These are phyloP conservation scores for Daedaleopsis nitida DNA, from an alignment of 768 basidiomycete genomes.

Conservation along the genomic window DNA sequence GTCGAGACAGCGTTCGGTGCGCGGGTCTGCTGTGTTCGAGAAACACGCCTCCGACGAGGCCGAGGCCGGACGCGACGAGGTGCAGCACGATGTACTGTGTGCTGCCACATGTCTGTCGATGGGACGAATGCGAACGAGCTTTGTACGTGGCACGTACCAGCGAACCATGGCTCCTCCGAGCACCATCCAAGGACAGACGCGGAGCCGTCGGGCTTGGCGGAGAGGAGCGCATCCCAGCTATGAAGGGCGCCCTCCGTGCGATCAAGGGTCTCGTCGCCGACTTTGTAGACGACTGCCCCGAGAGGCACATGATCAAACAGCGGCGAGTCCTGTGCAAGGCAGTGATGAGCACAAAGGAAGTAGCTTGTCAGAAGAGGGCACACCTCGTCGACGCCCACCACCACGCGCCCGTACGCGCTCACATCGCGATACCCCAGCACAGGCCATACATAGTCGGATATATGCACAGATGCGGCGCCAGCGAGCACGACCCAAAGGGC, in stretches of 20 bases:
- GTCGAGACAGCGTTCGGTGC: conserved; percentile 52
- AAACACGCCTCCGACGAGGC: conserved; percentile 46
- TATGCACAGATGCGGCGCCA: conserved; percentile 33
- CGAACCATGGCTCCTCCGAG: conserved; percentile 34
- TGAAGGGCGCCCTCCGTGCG: conserved; percentile 30
- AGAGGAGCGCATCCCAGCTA: conserved; percentile 52
- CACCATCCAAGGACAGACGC: conserved; percentile 61
- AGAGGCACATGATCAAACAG: conserved; percentile 54
- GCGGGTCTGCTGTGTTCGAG: conserved; percentile 20
- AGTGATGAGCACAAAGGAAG: not conserved
- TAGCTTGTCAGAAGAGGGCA: conserved; percentile 25
- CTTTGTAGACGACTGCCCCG: conserved; percentile 59
- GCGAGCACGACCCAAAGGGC: conserved; percentile 54
- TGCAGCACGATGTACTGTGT: conserved; percentile 23
- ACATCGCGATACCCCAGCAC: conserved; percentile 55
- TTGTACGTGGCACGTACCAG: conserved; percentile 26
- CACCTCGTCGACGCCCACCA: conserved; percentile 57
- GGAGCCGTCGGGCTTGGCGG: conserved; percentile 2
- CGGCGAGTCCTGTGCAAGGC: conserved; percentile 54
- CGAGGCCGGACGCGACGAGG: conserved; percentile 13
- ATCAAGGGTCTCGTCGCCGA: conserved; percentile 64
- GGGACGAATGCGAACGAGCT: not conserved
- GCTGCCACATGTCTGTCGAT: conserved; percentile 27
- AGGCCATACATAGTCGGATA: conserved; percentile 18
- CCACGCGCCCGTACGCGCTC: conserved; percentile 51